Evolutionary conservation across 164 flowering plant genomes (phyloP), one percentile per base, ranked within the genome.

Genomic region (Umbellularia californica): DNA sequence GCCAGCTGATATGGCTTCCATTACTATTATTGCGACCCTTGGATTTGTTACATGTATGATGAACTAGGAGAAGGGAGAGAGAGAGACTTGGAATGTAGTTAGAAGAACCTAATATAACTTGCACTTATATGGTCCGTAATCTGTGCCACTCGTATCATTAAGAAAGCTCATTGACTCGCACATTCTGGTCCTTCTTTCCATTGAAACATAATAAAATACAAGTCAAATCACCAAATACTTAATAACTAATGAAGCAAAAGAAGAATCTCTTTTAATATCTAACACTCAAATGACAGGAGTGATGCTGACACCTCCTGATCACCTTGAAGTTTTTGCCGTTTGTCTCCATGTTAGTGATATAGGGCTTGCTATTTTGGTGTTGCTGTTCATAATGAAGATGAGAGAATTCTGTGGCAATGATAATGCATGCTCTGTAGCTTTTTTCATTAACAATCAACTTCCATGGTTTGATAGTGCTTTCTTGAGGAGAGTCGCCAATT

Each of bases 401-500:
- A 50, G 23, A 24, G 2, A 22, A 25, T 50, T 35, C 22, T 47
- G 10, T 5, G 58, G 12, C 50, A 19, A 30, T 69, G 12, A n/a
- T 47, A 15, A n/a, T 25, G 73, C 17, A 55, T 28, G 4, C 47
- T 55, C 24, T 35, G 5, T 27, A 58, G 17, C 23, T 5, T 33
- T 41, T 24, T 25, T 35, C 23, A 33, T 25, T 41, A 69, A 68
- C 11, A 68, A 15, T 14, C 28, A 68, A 69, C 24, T n/a, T 23
- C 55, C 70, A 65, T 64, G 70, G 58, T 69, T 52, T 85, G 70
- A 24, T 84, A 95, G 99, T 93, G 99, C 80, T 95, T 95, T 81
- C 95, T 95, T 76, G 98, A 95, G 84, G 99, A 92, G 77, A 91
- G 99, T 83, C 97, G 98, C 62, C 91, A 87, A 72, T 81, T 95